These are phyloP conservation scores for Hyphopichia homilentoma DNA, from an alignment of 805 yeast species.

Conservation along the genomic window DNA sequence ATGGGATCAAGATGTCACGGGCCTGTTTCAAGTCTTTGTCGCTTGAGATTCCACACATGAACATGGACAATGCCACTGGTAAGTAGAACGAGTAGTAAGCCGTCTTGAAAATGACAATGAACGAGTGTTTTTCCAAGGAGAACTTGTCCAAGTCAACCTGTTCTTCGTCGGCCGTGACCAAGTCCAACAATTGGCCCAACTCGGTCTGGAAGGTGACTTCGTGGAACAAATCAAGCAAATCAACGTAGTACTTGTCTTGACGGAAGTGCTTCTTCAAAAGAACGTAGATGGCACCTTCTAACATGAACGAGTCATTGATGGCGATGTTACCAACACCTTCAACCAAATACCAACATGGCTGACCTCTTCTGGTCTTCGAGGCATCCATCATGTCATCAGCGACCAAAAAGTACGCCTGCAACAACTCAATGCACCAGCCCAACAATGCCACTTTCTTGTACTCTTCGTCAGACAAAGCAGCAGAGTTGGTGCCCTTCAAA, in stretches of 20 bases:
- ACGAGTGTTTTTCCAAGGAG: constrained; percentile 84
- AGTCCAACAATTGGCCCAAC: constrained; percentile 91
- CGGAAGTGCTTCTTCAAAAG: constrained; percentile 87
- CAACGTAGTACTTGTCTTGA: constrained; percentile 77
- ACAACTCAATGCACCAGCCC: constrained; percentile 93
- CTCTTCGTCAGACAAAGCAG: constrained; percentile 63
- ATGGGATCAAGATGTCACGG: constrained; percentile 79
- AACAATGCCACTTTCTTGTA: constrained; percentile 81
- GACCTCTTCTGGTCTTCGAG: constrained; percentile 95
- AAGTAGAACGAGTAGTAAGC: constrained; percentile 96
- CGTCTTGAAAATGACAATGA: constrained; percentile 93
- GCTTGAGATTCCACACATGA: constrained; percentile 73
- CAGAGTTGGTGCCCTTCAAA: constrained; percentile 55
- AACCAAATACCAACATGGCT: constrained; percentile 93
- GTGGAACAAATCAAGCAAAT: constrained; percentile 89
- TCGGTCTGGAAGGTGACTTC: constrained; percentile 98
- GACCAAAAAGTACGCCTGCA: constrained; percentile 94
- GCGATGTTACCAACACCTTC: constrained; percentile 88
- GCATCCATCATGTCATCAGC: constrained; percentile 99
- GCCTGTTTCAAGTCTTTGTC: constrained; percentile 84
- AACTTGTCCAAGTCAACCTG: constrained; percentile 84
- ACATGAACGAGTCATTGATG: constrained; percentile 94
- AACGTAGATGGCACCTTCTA: constrained; percentile 90
- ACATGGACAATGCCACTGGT: constrained; percentile 97
- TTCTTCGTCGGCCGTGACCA: constrained; percentile 97